Percentiles rank a stretch among this genome's conserved stretches.
These are phyloP conservation scores for Leccinum olivaceoglutinosum DNA, from an alignment of 1,284 basidiomycete genomes.

Conservation along the genomic window DNA sequence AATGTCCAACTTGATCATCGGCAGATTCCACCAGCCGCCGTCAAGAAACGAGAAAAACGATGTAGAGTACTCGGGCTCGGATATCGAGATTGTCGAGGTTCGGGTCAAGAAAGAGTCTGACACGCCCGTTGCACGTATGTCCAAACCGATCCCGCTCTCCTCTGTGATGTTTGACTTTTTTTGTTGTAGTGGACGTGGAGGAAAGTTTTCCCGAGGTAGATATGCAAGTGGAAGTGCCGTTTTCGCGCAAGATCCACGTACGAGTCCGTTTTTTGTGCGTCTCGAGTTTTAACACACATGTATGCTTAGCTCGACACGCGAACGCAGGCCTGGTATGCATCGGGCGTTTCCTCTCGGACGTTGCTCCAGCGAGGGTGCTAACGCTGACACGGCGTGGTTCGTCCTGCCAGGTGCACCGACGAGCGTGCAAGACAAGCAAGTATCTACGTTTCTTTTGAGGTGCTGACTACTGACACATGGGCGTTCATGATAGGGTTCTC, in stretches of 20 bases:
- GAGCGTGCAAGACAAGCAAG: conserved; percentile 18
- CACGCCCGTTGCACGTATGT: conserved; percentile 9
- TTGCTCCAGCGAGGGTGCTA: not conserved
- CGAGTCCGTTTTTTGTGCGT: conserved; percentile 13
- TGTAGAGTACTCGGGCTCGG: not conserved
- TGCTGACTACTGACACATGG: not conserved
- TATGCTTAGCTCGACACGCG: conserved; percentile 25
- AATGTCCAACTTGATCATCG: not conserved
- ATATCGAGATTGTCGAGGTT: conserved; percentile 18
- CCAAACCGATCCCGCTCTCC: not conserved
- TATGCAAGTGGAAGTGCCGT: conserved; percentile 48
- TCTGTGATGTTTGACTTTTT: not conserved
- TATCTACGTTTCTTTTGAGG: not conserved
- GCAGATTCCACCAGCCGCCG: not conserved
- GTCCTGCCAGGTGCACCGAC: conserved; percentile 14
- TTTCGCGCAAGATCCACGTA: conserved; percentile 60
- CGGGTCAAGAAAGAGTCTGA: not conserved
- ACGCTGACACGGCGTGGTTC: conserved; percentile 6
- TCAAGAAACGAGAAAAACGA: not conserved
- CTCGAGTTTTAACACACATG: not conserved
- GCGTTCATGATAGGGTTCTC: conserved; percentile 11
- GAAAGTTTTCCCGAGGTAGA: conserved; percentile 37
- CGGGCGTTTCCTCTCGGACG: conserved; percentile 25
- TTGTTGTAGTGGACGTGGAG: conserved; percentile 21
- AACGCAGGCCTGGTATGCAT: conserved; percentile 22